Base-by-base conservation (phyloP, 805 yeast species). In the Kuraishia ogatae region DNA sequence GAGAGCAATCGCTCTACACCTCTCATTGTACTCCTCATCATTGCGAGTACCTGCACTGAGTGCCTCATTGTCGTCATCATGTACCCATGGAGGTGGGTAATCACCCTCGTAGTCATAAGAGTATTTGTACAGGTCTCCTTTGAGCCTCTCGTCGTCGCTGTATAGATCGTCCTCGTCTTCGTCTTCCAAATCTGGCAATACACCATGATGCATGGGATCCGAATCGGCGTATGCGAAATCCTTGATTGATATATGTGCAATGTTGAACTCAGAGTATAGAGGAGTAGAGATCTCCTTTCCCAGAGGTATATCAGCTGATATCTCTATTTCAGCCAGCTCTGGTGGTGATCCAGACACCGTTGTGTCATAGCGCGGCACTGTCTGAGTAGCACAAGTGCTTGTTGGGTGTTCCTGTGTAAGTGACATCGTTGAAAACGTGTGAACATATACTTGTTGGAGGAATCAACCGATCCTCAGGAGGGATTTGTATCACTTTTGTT, bases 211-310 rank as follows among this genome's bases (percentile, higher is more conserved):
- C 53, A 89, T 71, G 1, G 94, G 92, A 59, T 89, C 84, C 28
- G 76, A 69, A 17, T 73, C 76, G 5, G 82, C 81, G 64, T 93
- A 92, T 24, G 92, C 98, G 73, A 82, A 93, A 69, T 93, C 98
- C 58, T 84, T 82, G 20, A 89, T 82, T 0, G 83, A 77, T 20
- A 47, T 22, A 19, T 20, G 43, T 10, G 43, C 43, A 15, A 35
- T 35, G 43, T 35, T 35, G n/a, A 35, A 35, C n/a, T 35, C 43
- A 8, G 43, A 35, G 43, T 11, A 5, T 15, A 35, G 43, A 35
- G 43, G 43, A 10, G 43, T 35, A 15, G 43, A 35, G 6, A 35
- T 35, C 43, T 35, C 43, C 43, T 35, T 35, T 8, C 43, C 43
- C 7, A 35, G n/a, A 15, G 43, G 43, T 11, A 35, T 35, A 35